These are phyloP conservation scores for Pelagophyceae sp. DNA, from an alignment of 352 stramenopile species.

Conservation along the genomic window DNA sequence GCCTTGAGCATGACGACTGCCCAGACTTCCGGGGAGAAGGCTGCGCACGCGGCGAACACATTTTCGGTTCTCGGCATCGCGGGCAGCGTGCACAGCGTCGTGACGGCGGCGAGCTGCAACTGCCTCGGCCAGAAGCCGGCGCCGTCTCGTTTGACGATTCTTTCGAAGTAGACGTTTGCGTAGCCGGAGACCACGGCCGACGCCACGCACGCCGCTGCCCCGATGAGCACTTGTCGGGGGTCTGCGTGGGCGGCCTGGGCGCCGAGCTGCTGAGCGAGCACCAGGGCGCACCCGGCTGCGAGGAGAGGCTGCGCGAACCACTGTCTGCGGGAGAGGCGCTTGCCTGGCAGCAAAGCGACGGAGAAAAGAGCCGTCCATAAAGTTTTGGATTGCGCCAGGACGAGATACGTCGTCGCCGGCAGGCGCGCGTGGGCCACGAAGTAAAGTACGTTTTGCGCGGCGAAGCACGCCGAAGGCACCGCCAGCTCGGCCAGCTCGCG, in stretches of 20 bases:
- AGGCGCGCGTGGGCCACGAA: conserved; percentile 12
- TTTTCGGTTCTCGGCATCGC: not conserved
- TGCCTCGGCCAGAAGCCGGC: conserved; percentile 8
- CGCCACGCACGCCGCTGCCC: not conserved
- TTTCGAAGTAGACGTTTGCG: conserved; percentile 17
- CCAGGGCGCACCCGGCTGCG: not conserved
- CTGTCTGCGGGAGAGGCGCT: not conserved
- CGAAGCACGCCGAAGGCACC: conserved; percentile 11
- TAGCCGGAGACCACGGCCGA: conserved; percentile 10
- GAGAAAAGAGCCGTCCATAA: conserved; percentile 13
- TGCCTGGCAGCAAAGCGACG: not conserved
- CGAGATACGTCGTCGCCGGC: not conserved
- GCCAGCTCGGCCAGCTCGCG: not conserved
- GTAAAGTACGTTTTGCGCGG: conserved; percentile 20
- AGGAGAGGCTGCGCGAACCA: conserved; percentile 5
- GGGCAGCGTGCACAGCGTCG: not conserved
- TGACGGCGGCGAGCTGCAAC: conserved; percentile 1
- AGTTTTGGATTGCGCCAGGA: conserved; percentile 11
- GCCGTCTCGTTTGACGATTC: not conserved
- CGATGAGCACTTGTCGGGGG: no score
- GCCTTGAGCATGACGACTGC: conserved; percentile 2
- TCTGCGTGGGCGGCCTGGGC: no score
- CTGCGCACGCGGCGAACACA: not conserved
- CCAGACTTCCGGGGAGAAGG: not conserved
- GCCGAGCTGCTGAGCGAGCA: not conserved